Conservation (phyloP, 1,284 basidiomycete species). For the Volvariella volvacea region DNA sequence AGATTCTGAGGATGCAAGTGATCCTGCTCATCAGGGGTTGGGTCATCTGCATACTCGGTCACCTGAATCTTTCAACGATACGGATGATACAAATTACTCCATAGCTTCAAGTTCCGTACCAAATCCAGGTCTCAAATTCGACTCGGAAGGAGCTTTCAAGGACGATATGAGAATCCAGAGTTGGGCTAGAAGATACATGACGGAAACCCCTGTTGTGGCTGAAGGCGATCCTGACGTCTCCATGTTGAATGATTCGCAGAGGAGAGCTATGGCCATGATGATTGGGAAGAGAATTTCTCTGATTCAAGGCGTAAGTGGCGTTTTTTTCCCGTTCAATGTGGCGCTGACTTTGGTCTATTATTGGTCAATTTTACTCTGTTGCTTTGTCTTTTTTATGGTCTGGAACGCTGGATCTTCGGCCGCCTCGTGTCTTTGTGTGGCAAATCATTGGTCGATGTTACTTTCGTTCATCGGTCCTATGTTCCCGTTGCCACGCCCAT, state of each 20-base stretch:
- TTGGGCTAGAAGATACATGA: constrained; percentile 67
- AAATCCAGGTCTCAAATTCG: neutral
- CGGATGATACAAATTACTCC: constrained; percentile 8
- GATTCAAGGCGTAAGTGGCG: constrained; percentile 73
- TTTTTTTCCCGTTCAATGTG: neutral
- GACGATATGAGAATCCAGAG: constrained; percentile 67
- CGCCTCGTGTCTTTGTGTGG: constrained; percentile 3
- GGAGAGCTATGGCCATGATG: constrained; percentile 83
- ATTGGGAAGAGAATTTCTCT: constrained; percentile 73
- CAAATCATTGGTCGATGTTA: no score
- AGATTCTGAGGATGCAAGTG: constrained; percentile 25
- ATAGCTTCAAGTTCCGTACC: constrained; percentile 3
- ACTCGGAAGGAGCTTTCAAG: constrained; percentile 47
- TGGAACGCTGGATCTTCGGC: neutral
- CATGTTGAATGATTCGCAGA: constrained; percentile 74
- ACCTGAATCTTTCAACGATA: no score
- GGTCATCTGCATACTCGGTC: constrained; percentile 11
- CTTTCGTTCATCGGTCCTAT: no score
- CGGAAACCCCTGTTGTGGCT: constrained; percentile 55
- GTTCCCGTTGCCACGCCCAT: no score
- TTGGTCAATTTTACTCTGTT: constrained; percentile 4
- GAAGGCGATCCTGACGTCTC: constrained; percentile 76
- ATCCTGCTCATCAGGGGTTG: constrained; percentile 17
- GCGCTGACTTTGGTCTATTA: no score
- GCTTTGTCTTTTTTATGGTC: constrained; percentile 6